Evolutionary conservation across 148 eudicot genomes (phyloP), one percentile per base, ranked within the genome.

Genomic region (Silene latifolia): DNA sequence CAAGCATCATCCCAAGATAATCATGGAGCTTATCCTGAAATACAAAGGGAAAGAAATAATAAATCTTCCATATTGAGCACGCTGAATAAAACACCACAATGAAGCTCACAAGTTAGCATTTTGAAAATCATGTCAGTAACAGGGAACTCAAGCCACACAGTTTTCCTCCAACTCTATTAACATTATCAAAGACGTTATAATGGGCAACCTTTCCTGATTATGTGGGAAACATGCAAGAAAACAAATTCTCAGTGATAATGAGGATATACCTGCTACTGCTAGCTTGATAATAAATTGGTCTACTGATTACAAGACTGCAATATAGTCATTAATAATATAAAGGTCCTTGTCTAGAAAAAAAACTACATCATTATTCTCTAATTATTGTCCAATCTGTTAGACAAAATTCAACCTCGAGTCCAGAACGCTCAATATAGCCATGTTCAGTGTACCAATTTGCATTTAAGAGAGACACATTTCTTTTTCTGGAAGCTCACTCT

Each of bases 21-120:
- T 96, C 99, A 87, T 92, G 99, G 72, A 96, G 98, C 82, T 90
- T 90, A 74, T 91, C 99, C 99, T 96, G 91, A 82, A 85, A 81
- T 17, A 77, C n/a, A 24, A 25, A 51, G 58, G 60, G 20, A 25
- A 21, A 80, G 35, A 27, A 17, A 24, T 69, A 32, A 60, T 15
- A 44, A 13, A 67, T 51, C 32, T 17, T 39, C 14, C 51, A 79
- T 69, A 63, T 23, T 59, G 24, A 39, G 72, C 23, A 71, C 48
- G 67, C 32, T 47, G 39, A 51, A 19, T 51, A 25, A 29, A 11
- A 56, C 42, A 25, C 13, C 19, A 58, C 24, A n/a, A 51, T 1
- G 56, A 25, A 58, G 24, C 42, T 67, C 20, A 69, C 59, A 59
- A 9, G 1, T n/a, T 4, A 69, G 42, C 74, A 70, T 4, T 18